phyloP scores from a whole-genome alignment of 129 eudicot species.

The Tagetes patula region DNA sequence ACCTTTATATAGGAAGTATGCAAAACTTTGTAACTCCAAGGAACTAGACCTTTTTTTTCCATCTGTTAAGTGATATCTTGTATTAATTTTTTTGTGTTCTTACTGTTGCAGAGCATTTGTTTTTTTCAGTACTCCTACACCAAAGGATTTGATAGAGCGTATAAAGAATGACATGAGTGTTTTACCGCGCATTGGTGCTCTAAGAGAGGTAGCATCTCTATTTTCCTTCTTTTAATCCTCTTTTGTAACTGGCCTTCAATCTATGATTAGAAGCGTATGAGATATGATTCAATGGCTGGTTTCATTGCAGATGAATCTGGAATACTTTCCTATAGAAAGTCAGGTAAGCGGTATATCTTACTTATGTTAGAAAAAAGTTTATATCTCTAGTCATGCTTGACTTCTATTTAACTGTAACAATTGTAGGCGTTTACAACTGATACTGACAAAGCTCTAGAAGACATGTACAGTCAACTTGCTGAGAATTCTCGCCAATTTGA shows the following conservation, averaged over 20 bases:
- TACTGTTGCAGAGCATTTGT: slow-evolving; percentile 74
- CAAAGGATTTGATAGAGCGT: slow-evolving; percentile 63
- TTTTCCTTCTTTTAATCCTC: slow-evolving; percentile 14
- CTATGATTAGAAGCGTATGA: slow-evolving; percentile 1
- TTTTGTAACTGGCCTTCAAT: not conserved
- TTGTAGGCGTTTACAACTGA: slow-evolving; percentile 76
- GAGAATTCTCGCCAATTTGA: slow-evolving; percentile 68
- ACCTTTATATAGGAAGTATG: slow-evolving; percentile 88
- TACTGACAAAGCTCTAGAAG: slow-evolving; percentile 75
- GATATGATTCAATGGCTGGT: slow-evolving; percentile 10
- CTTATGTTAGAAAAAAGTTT: not conserved
- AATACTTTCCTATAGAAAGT: slow-evolving; percentile 79
- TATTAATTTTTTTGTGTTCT: slow-evolving; percentile 15
- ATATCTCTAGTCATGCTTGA: slow-evolving; percentile 10
- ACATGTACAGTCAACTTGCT: slow-evolving; percentile 56
- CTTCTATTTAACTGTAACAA: slow-evolving; percentile 3
- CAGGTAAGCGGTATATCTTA: slow-evolving; percentile 53
- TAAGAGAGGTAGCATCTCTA: slow-evolving; percentile 69
- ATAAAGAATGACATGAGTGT: slow-evolving; percentile 82
- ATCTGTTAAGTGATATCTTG: not conserved
- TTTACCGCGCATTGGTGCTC: slow-evolving; percentile 91
- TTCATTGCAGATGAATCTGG: slow-evolving; percentile 87
- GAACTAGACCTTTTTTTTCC: slow-evolving; percentile 11
- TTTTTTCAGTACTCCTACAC: slow-evolving; percentile 70
- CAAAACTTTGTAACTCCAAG: slow-evolving; percentile 8